phyloP scores from a whole-genome alignment of 257 asterid genomes.

The Plantago ovata region DNA sequence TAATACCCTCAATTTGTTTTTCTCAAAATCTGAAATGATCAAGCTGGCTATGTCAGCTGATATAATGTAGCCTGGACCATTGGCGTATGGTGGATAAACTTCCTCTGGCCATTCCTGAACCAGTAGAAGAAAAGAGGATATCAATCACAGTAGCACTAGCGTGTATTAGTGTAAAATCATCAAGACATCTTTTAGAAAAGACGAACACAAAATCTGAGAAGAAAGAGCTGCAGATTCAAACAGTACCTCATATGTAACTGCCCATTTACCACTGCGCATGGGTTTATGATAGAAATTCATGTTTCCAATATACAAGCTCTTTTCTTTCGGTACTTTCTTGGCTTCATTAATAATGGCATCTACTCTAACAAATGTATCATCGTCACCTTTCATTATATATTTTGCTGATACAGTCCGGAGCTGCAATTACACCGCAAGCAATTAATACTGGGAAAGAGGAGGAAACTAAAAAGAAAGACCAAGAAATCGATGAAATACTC shows the following conservation, averaged over 20 bases:
- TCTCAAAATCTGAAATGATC: conserved; percentile 62
- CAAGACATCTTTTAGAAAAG: not conserved
- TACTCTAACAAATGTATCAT: conserved; percentile 86
- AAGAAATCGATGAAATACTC: conserved; percentile 25
- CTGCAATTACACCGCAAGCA: conserved; percentile 33
- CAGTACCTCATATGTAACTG: conserved; percentile 76
- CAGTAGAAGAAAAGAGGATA: not conserved
- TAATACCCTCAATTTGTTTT: conserved; percentile 64
- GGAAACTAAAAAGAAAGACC: conserved; percentile 2
- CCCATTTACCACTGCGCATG: conserved; percentile 93
- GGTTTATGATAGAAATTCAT: conserved; percentile 86
- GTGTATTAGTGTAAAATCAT: too few species aligned
- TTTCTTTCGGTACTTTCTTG: conserved; percentile 41
- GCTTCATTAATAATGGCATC: conserved; percentile 74
- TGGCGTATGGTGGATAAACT: conserved; percentile 91
- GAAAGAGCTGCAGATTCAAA: not conserved
- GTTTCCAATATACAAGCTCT: conserved; percentile 78
- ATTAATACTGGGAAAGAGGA: conserved; percentile 5
- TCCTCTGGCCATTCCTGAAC: conserved; percentile 98
- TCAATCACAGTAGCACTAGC: not conserved
- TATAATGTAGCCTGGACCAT: conserved; percentile 93
- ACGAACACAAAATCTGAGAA: conserved; percentile 1
- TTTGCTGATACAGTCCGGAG: conserved; percentile 59
- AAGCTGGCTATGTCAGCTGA: conserved; percentile 79
- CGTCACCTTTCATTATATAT: conserved; percentile 89